phyloP scores from a whole-genome alignment of 129 eudicot species.

The Helichrysum umbraculigerum region DNA sequence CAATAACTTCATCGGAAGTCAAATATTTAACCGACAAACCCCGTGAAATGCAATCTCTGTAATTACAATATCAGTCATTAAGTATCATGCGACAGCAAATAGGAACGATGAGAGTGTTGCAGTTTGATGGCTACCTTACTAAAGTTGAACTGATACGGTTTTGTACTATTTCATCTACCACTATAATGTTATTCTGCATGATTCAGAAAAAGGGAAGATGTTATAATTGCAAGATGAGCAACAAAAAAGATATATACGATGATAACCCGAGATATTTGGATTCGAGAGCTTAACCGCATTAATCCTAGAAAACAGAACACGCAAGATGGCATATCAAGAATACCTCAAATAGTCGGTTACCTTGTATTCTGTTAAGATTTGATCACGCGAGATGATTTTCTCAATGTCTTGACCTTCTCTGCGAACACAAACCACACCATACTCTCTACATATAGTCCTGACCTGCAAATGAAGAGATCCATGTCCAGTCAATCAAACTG shows the following conservation, averaged over 20 bases:
- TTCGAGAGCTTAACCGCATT: not conserved
- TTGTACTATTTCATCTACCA: constrained; percentile 83
- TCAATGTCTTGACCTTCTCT: constrained; percentile 88
- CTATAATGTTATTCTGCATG: constrained; percentile 66
- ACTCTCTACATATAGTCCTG: constrained; percentile 68
- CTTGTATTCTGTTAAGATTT: constrained; percentile 60
- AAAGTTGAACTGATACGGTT: constrained; percentile 85
- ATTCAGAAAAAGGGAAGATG: not conserved
- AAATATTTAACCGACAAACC: constrained; percentile 83
- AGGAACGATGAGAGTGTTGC: not conserved
- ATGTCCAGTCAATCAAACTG: constrained; percentile 3
- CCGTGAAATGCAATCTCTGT: constrained; percentile 79
- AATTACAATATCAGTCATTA: constrained; percentile 1
- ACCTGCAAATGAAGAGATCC: constrained; percentile 40
- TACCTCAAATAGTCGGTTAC: constrained; percentile 28
- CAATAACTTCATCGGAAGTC: constrained; percentile 75
- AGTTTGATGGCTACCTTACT: constrained; percentile 51
- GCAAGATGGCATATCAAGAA: not conserved
- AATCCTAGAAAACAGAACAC: not conserved
- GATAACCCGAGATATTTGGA: not conserved
- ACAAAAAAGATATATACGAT: not conserved
- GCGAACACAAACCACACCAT: constrained; percentile 83
- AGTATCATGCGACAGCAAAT: not conserved
- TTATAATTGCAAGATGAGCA: not conserved
- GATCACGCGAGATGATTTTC: constrained; percentile 48